A percentile compares a stretch with the other conserved stretches of the same genome.
These are phyloP conservation scores for Carpinus fangiana DNA, from an alignment of 306 rosid species.

Conservation along the genomic window DNA sequence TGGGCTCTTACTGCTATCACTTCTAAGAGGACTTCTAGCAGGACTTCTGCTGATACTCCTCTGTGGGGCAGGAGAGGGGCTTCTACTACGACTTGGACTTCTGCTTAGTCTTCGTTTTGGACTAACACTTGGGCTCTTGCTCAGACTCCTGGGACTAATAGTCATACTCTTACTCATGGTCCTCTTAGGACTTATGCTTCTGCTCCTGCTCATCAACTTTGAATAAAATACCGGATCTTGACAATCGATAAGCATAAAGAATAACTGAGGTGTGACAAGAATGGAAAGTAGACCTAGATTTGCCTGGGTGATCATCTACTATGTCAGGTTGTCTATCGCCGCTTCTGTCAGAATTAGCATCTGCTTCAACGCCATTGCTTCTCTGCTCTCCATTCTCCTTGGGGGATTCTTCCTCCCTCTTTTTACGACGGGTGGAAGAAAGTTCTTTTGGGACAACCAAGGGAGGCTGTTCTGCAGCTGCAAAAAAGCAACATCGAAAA, in stretches of 20 bases:
- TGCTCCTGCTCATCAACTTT: conserved; percentile 91
- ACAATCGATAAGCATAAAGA: conserved; percentile 62
- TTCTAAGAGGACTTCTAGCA: conserved; percentile 32
- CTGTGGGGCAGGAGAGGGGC: conserved; percentile 39
- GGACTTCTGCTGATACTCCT: conserved; percentile 75
- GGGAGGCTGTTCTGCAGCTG: conserved; percentile 48
- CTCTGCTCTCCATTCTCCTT: conserved; percentile 73
- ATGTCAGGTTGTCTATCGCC: conserved; percentile 73
- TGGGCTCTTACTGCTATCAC: conserved; percentile 49
- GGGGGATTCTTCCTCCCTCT: conserved; percentile 42
- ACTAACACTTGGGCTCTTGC: conserved; percentile 60
- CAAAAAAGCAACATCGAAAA: not conserved
- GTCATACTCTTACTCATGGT: conserved; percentile 89
- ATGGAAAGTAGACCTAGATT: conserved; percentile 82
- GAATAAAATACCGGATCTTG: conserved; percentile 67
- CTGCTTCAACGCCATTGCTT: conserved; percentile 62
- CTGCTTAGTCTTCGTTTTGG: conserved; percentile 52
- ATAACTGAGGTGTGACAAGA: conserved; percentile 68
- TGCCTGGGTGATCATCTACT: conserved; percentile 80
- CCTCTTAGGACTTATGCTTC: conserved; percentile 87
- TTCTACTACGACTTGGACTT: conserved; percentile 50
- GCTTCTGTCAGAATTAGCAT: conserved; percentile 57
- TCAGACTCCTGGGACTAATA: conserved; percentile 73
- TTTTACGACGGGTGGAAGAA: conserved; percentile 37
- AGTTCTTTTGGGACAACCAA: conserved; percentile 31